Conservation (phyloP, 1,284 basidiomycete species). For the Amylostereum areolatum region DNA sequence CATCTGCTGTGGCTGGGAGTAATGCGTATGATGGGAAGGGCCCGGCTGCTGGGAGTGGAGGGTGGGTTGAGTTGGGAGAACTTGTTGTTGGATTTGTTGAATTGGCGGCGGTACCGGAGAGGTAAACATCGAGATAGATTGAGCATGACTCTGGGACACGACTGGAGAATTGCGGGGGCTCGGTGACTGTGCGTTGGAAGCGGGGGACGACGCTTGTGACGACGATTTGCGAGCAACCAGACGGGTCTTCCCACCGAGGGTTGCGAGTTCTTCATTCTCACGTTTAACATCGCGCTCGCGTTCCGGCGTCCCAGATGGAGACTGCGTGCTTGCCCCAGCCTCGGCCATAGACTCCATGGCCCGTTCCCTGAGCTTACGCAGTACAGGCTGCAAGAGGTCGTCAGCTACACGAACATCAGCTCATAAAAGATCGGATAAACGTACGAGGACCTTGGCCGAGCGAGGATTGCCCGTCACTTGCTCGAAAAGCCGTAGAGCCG, state of each 20-base stretch:
- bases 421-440: conserved; percentile 16
- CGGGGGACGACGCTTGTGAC: conserved; percentile 37
- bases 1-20: too few relatives aligned
- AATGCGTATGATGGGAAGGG: too few relatives aligned
- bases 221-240: conserved; percentile 51
- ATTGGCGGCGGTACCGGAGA: too few relatives aligned
- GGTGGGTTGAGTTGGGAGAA: too few relatives aligned
- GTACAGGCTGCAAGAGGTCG: conserved; percentile 40
- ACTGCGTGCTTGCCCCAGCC: conserved; percentile 9
- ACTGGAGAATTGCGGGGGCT: not conserved
- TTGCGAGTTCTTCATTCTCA: conserved; percentile 53
- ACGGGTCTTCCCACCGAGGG: conserved; percentile 55
- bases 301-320: conserved; percentile 17
- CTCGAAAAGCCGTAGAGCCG: conserved; percentile 51
- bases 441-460: conserved; percentile 53
- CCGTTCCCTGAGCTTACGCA: conserved; percentile 48
- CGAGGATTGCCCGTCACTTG: conserved; percentile 45
- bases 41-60: too few relatives aligned
- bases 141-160: too few relatives aligned
- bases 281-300: conserved; percentile 35
- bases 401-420: conserved; percentile 2
- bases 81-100: too few relatives aligned
- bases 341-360: conserved; percentile 27
- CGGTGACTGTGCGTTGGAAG: conserved; percentile 3
- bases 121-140: too few relatives aligned